Evolutionary conservation across 176 grass and related monocot genomes (phyloP), one percentile per base, ranked within the genome.

Genomic region (Oryza rufipogon): DNA sequence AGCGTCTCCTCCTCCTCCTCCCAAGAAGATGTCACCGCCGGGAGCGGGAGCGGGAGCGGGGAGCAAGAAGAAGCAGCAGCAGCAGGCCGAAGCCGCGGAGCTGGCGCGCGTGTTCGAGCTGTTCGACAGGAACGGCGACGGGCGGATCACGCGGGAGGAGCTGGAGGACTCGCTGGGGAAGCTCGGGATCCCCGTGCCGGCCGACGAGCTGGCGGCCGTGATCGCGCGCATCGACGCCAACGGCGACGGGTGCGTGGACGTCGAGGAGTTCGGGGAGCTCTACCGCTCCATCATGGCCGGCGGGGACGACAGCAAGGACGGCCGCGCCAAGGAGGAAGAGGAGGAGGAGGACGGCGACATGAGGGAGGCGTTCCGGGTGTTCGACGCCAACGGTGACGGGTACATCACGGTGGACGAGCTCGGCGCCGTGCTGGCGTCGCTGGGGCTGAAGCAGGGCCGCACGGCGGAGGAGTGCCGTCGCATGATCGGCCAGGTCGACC

Each of bases 391-490:
- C 78, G 93, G 86, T 60, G 90, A 95, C 71, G 90, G 93, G 56
- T 95, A 88, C 84, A 95, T 95, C 81, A 95, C 93, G 16, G 93
- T 90, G 69, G 93, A 95, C 28, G 93, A 95, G 80, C 81, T 95
- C 19, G 74, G 88, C 75, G 83, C 66, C 1, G 93, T 95, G 82
- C 93, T 95, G 68, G 63, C 88, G 64, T 92, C 90, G 83, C 86
- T 95, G 25, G 93, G 93, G 12, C 80, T 95, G 46, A 92, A 91
- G 86, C 91, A 92, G 28, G 91, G 93, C 6, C 87, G 80, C 51
- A 91, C 91, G 0, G 83, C 71, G 20, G 91, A 95, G 51, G 91
- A 95, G 45, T 95, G 93, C 78, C 88, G 89, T 23, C 84, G 80
- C 71, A 95, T 95, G 91, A 95, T 95, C 76, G 75, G 86, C 4